A percentile compares a stretch with the other conserved stretches of the same genome.
These are phyloP conservation scores for Fusarium continuum DNA, from an alignment of 2,329 filamentous ascomycete species.

Conservation along the genomic window DNA sequence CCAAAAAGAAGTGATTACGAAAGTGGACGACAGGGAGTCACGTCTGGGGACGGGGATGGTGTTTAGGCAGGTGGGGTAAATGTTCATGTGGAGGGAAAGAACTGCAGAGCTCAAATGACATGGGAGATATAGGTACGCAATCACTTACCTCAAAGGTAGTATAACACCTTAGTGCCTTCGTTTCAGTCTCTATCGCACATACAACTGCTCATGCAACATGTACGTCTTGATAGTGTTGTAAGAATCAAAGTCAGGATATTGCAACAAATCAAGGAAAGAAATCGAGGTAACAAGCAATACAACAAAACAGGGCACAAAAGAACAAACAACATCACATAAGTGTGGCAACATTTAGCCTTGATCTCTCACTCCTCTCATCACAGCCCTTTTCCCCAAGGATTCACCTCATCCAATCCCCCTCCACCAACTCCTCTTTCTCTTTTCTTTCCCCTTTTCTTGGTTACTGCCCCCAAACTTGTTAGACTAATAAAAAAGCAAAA, in stretches of 20 bases:
- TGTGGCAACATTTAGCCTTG: constrained; percentile 36
- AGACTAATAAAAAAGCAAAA: not conserved
- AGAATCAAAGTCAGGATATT: not conserved
- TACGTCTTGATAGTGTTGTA: no score
- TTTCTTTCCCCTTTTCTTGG: constrained; percentile 10
- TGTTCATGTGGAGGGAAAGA: constrained; percentile 33
- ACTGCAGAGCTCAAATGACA: constrained; percentile 33
- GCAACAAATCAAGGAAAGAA: not conserved
- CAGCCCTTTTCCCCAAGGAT: constrained; percentile 7
- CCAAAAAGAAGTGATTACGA: constrained; percentile 9
- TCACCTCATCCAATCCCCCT: constrained; percentile 27
- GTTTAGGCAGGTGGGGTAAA: constrained; percentile 33
- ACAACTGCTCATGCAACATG: no score
- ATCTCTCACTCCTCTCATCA: constrained; percentile 22
- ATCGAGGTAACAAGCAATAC: constrained; percentile 7
- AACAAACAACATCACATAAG: constrained; percentile 23
- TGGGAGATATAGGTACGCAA: constrained; percentile 3
- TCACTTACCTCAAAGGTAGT: no score
- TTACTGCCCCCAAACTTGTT: constrained; percentile 5
- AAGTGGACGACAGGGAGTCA: constrained; percentile 21
- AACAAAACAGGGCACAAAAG: constrained; percentile 25
- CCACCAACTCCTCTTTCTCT: constrained; percentile 6
- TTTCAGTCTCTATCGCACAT: not conserved
- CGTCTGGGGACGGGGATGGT: constrained; percentile 29
- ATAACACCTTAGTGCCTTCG: not conserved